Evolutionary conservation across 306 rosid species (phyloP), one percentile per base, ranked within the genome.

Genomic region (Malus asiatica): DNA sequence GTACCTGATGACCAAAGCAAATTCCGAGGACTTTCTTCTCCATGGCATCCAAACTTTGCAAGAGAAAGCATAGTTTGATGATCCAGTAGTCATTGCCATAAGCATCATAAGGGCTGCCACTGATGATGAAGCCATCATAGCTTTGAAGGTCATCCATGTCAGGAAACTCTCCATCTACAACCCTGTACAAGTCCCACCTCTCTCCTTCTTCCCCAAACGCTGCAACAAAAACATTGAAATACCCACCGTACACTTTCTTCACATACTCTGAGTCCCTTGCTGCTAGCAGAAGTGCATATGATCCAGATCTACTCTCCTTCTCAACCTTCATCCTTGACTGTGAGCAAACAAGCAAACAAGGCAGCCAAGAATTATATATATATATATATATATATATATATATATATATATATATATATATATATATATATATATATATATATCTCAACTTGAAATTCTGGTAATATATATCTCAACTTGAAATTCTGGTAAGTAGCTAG

Each of bases 1-100:
- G 8, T 83, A 87, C 97, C 91, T 89, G 97, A 71, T 89, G 93
- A 9, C 97, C 94, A 42, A 91, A 89, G 85, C 94, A 91, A 71
- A 91, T 86, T 48, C 95, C 93, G 14, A 91, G 91, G 69, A 91
- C 23, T 79, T 88, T 89, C 80, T 89, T 91, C 71, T 73, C 80
- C 90, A 88, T 89, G 72, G 89, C 80, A 75, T 88, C 85, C 16
- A 91, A 68, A 76, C 78, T 86, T 72, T 79, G 87, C 70, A 91
- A 55, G 76, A 91, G 82, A 68, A 77, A 79, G 71, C 92, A 89
- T 1, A 91, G 97, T 71, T 83, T 75, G 64, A 78, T 73, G 68
- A 91, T 74, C 94, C 94, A 91, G 8, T 45, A 61, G 58, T 89
- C 94, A 79, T 88, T 83, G 4, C 80, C 90, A 68, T 77, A 81